Evolutionary conservation across 805 yeast species (phyloP).

Genomic region (Candida manassasensis): DNA sequence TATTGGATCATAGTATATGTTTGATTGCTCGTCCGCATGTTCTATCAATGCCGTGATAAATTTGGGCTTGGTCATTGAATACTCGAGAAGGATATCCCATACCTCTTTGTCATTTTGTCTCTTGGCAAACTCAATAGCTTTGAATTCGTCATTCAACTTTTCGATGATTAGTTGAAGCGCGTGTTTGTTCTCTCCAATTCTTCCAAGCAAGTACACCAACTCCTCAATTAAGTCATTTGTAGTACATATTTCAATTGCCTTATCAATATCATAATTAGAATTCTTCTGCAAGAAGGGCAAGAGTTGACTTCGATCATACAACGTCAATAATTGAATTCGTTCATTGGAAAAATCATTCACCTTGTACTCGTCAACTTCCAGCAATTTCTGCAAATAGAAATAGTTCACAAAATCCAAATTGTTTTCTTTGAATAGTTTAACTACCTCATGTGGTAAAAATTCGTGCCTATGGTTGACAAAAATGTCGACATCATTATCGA

Average conservation of each 20-base stretch:
- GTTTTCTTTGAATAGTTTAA: conserved; percentile 41
- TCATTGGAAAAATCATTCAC: conserved; percentile 60
- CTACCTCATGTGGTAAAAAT: conserved; percentile 48
- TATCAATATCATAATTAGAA: conserved; percentile 60
- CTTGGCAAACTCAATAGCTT: conserved; percentile 77
- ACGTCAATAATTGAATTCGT: conserved; percentile 59
- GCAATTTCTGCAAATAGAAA: conserved; percentile 60
- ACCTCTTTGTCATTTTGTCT: conserved; percentile 66
- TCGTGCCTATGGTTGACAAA: conserved; percentile 65
- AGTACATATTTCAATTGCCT: conserved; percentile 67
- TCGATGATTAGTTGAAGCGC: conserved; percentile 78
- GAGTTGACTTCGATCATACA: conserved; percentile 51
- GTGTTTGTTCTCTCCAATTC: conserved; percentile 70
- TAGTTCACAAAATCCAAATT: conserved; percentile 51
- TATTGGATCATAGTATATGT: conserved; percentile 52
- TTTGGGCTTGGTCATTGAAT: conserved; percentile 67
- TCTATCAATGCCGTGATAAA: conserved; percentile 73
- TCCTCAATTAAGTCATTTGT: conserved; percentile 54
- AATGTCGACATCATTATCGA: conserved; percentile 46
- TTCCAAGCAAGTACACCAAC: conserved; percentile 74
- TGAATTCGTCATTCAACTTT: conserved; percentile 68
- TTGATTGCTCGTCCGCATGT: conserved; percentile 52
- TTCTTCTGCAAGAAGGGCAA: conserved; percentile 58
- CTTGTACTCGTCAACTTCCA: conserved; percentile 49
- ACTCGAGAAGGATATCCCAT: conserved; percentile 71